phyloP scores from a whole-genome alignment of 2,329 filamentous ascomycete genomes.

The Lasiodiplodia gonubiensis region DNA sequence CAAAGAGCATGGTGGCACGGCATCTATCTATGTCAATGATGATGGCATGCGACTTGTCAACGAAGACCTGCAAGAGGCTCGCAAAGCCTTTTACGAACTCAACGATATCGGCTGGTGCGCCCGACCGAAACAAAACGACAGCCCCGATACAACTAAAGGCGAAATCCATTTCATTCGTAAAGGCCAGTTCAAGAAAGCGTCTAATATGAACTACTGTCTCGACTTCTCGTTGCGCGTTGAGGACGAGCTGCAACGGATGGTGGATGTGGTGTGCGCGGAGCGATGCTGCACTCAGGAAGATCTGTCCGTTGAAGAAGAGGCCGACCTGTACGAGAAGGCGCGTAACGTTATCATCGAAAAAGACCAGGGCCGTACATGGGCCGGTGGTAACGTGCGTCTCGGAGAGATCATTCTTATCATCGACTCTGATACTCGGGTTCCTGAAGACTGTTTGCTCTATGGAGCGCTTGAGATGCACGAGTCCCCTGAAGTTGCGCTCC shows the following conservation, averaged over 20 bases:
- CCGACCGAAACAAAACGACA: conserved; percentile 51
- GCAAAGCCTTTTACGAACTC: conserved; percentile 56
- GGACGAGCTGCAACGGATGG: conserved; percentile 48
- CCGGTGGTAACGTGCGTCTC: conserved; percentile 75
- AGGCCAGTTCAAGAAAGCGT: conserved; percentile 71
- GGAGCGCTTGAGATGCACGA: conserved; percentile 31
- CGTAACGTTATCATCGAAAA: conserved; percentile 21
- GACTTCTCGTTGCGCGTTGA: conserved; percentile 69
- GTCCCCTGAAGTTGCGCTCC: conserved; percentile 30
- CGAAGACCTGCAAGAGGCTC: conserved; percentile 50
- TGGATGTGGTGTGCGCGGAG: not conserved
- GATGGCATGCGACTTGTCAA: conserved; percentile 72
- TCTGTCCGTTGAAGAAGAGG: conserved; percentile 32
- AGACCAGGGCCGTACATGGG: conserved; percentile 69
- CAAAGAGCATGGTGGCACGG: conserved; percentile 75
- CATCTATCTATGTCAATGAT: conserved; percentile 78
- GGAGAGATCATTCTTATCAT: conserved; percentile 73
- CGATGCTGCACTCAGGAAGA: conserved; percentile 34
- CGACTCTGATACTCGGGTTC: conserved; percentile 32
- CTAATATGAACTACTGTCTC: conserved; percentile 71
- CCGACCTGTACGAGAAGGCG: conserved; percentile 25
- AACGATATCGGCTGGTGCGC: conserved; percentile 58
- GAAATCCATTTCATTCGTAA: conserved; percentile 59
- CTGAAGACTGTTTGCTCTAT: conserved; percentile 31
- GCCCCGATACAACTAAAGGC: conserved; percentile 56